These are phyloP conservation scores for Gaultheria prostrata DNA, from an alignment of 148 eudicot species.

Conservation along the genomic window DNA sequence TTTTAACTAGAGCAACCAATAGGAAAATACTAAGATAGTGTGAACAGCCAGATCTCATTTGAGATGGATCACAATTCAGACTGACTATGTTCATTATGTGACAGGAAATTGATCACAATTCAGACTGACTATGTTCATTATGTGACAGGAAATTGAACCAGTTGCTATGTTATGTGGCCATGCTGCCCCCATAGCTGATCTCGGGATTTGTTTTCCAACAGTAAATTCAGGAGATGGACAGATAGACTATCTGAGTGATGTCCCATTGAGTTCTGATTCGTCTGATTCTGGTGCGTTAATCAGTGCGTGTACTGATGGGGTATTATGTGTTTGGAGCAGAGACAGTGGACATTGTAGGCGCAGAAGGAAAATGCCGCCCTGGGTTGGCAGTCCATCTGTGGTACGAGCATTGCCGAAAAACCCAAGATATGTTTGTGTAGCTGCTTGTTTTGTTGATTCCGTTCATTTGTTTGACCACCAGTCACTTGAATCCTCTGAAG, in stretches of 20 bases:
- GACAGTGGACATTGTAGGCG: slow-evolving; percentile 90
- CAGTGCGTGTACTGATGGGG: slow-evolving; percentile 93
- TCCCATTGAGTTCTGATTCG: slow-evolving; percentile 28
- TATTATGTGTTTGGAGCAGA: slow-evolving; percentile 91
- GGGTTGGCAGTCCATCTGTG: slow-evolving; percentile 82
- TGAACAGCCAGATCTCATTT: neutral
- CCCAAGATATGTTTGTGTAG: slow-evolving; percentile 77
- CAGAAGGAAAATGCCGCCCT: slow-evolving; percentile 90
- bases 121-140: slow-evolving; percentile 13
- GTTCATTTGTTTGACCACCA: slow-evolving; percentile 41
- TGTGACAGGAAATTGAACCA: slow-evolving; percentile 74
- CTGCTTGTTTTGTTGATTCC: slow-evolving; percentile 45
- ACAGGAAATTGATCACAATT: slow-evolving; percentile 41
- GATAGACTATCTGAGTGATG: slow-evolving; percentile 33
- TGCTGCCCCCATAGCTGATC: slow-evolving; percentile 79
- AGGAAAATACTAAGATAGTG: neutral
- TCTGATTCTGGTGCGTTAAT: slow-evolving; percentile 58
- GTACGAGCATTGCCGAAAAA: slow-evolving; percentile 63
- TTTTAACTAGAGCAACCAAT: neutral
- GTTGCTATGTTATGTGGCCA: slow-evolving; percentile 89
- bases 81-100: slow-evolving; percentile 18
- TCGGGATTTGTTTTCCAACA: slow-evolving; percentile 68
- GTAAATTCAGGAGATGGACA: slow-evolving; percentile 50
- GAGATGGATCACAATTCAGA: neutral
- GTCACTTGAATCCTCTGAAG: slow-evolving; percentile 36